Conservation (phyloP, 768 basidiomycete species). For the Suillus placidus region DNA sequence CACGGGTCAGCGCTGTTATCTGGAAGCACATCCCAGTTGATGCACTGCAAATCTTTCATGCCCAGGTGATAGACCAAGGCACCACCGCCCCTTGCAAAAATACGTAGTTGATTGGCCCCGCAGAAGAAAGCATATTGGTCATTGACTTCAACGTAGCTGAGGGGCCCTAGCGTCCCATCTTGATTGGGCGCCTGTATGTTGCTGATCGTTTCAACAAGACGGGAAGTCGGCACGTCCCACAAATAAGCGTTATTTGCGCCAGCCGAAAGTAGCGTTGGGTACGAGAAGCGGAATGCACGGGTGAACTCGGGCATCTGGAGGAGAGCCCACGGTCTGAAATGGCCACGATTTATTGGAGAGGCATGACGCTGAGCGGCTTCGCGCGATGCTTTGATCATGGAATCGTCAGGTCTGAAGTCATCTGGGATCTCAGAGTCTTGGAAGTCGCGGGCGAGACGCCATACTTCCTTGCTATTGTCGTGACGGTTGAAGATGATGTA, state of each 20-base stretch:
- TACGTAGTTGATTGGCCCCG: constrained; percentile 47
- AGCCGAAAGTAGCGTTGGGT: constrained; percentile 63
- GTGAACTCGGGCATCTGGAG: constrained; percentile 47
- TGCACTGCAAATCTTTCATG: constrained; percentile 37
- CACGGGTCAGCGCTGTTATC: constrained; percentile 23
- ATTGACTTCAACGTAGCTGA: constrained; percentile 69
- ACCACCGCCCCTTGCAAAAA: constrained; percentile 55
- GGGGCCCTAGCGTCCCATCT: constrained; percentile 30
- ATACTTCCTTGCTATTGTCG: constrained; percentile 66
- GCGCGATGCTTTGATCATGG: constrained; percentile 26
- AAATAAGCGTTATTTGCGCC: constrained; percentile 50
- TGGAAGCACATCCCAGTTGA: constrained; percentile 37
- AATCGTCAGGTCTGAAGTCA: constrained; percentile 37
- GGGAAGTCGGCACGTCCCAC: constrained; percentile 61
- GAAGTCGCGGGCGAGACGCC: constrained; percentile 52
- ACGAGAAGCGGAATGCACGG: constrained; percentile 66
- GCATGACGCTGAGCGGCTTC: constrained; percentile 22
- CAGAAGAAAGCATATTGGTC: constrained; percentile 63
- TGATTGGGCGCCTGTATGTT: constrained; percentile 34
- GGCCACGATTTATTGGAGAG: constrained; percentile 37
- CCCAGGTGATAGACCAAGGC: constrained; percentile 46
- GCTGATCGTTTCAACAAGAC: constrained; percentile 50
- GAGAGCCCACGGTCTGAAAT: constrained; percentile 66
- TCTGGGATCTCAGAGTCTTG: constrained; percentile 23
- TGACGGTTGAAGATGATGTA: constrained; percentile 70